phyloP scores from a whole-genome alignment of 371 early-diverging fungal genomes.

The Apophysomyces trapeziformis region DNA sequence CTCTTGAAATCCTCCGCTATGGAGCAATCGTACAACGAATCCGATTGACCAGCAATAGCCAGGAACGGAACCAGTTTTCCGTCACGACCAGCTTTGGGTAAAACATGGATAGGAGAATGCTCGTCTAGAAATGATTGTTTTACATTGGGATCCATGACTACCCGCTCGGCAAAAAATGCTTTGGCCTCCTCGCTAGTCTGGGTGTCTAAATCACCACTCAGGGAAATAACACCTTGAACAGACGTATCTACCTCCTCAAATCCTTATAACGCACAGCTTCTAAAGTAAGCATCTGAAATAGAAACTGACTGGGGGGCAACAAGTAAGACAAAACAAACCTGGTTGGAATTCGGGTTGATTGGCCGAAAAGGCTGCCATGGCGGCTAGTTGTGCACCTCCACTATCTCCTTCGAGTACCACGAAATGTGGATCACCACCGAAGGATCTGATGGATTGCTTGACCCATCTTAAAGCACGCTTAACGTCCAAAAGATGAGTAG shows the following conservation, averaged over 20 bases:
- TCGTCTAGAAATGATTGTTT: conserved; percentile 44
- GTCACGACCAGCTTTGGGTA: conserved; percentile 20
- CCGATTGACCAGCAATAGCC: conserved; percentile 35
- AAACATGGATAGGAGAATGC: conserved; percentile 49
- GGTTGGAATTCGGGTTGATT: conserved; percentile 69
- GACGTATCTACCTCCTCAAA: conserved; percentile 73
- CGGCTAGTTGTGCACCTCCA: conserved; percentile 73
- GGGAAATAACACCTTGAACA: conserved; percentile 59
- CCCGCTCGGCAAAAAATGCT: conserved; percentile 38
- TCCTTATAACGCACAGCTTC: conserved; percentile 26
- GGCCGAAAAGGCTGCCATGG: conserved; percentile 66
- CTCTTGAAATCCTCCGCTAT: conserved; percentile 28
- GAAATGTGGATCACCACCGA: conserved; percentile 35
- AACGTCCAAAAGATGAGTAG: conserved; percentile 61
- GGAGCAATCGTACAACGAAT: conserved; percentile 27
- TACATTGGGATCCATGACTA: conserved; percentile 32
- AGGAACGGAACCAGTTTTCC: conserved; percentile 37
- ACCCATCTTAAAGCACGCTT: conserved; percentile 54
- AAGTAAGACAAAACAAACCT: conserved; percentile 10
- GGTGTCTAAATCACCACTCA: conserved; percentile 55
- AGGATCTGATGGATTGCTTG: conserved; percentile 29
- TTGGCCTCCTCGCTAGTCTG: conserved; percentile 19
- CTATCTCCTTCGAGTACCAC: conserved; percentile 52
- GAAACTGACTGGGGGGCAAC: neutral
- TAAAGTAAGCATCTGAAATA: neutral